Evolutionary conservation across 805 yeast genomes (phyloP), one percentile per base, ranked within the genome.

Genomic region (Candida chilensis): DNA sequence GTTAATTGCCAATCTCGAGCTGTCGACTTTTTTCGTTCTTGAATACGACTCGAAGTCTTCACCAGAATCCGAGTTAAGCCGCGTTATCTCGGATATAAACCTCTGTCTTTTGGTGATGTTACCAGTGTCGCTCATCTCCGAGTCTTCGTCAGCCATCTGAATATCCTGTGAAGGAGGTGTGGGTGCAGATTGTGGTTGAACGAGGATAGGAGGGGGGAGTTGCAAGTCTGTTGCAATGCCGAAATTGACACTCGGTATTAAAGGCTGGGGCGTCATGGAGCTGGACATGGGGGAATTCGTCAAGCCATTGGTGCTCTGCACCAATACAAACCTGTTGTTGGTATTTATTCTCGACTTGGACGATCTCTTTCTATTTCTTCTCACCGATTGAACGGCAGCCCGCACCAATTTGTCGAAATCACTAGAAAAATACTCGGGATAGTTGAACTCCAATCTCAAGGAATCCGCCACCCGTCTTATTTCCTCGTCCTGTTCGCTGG

Each of bases 361-460:
- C n/a, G 60, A 71, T 39, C 95, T 54, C 47, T 80, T 84, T 36
- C 95, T 67, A 51, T 90, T 90, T 40, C 98, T 64, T 37, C 97
- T 62, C 2, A 84, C 96, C 30, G 94, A 79, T 54, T 90, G 98
- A 17, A 90, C 79, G 1, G 96, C 97, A 7, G 95, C 94, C 21
- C 95, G 64, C 0, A 92, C 96, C 20, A 90, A 64, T 50, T 80
- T 83, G 52, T 87, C 95, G 49, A 90, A 90, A 40, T 92, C 97
- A 1, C 62, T 53, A 17, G 75, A 56, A 10, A 74, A 65, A 5
- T 65, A 67, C 2, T 54, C 55, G 2, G 79, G 71, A 48, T 77
- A 88, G 4, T 75, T 73, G 44, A 85, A 92, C 55, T 92, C 98
- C 2, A 66, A 60, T 44, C 94, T 62, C 27, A 90, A 60, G 3